Evolutionary conservation across 2,329 filamentous ascomycete species (phyloP).

Genomic region (Calcarisporium arbuscula): DNA sequence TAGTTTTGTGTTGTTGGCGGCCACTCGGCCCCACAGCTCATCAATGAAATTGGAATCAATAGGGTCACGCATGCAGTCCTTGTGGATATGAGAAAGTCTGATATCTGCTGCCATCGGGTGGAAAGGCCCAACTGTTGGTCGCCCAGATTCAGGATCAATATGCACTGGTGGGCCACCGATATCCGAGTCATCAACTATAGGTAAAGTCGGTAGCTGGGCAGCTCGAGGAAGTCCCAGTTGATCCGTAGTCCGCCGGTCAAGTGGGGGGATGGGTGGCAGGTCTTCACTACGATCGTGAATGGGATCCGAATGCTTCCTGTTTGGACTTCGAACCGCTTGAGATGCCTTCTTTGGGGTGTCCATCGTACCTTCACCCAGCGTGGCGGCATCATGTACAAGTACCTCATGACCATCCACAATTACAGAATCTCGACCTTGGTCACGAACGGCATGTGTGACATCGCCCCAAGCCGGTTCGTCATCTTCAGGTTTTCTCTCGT

Average conservation of each 20-base stretch:
- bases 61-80: slow-evolving; percentile 93
- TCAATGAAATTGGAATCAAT: slow-evolving; percentile 76
- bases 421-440: slow-evolving; percentile 63
- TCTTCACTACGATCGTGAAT: slow-evolving; percentile 20
- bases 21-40: slow-evolving; percentile 80
- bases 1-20: slow-evolving; percentile 91
- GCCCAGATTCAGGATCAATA: slow-evolving; percentile 43
- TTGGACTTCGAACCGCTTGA: too few relatives aligned
- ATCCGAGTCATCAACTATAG: slow-evolving; percentile 69
- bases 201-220: slow-evolving; percentile 65
- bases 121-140: slow-evolving; percentile 35
- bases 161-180: slow-evolving; percentile 68
- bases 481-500: too few relatives aligned
- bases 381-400: slow-evolving; percentile 55
- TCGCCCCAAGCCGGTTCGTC: too few relatives aligned
- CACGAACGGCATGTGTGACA: slow-evolving; percentile 54
- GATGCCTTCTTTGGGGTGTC: slow-evolving; percentile 31
- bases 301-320: too few relatives aligned
- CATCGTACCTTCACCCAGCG: slow-evolving; percentile 58
- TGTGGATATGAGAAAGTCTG: slow-evolving; percentile 65
- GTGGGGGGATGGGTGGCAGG: slow-evolving; percentile 36
- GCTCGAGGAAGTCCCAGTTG: slow-evolving; percentile 61
- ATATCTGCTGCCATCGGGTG: slow-evolving; percentile 62
- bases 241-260: slow-evolving; percentile 56
- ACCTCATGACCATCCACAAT: slow-evolving; percentile 65